Evolutionary conservation across 441 rosid genomes (phyloP).

Genomic region (Populus tomentosa): DNA sequence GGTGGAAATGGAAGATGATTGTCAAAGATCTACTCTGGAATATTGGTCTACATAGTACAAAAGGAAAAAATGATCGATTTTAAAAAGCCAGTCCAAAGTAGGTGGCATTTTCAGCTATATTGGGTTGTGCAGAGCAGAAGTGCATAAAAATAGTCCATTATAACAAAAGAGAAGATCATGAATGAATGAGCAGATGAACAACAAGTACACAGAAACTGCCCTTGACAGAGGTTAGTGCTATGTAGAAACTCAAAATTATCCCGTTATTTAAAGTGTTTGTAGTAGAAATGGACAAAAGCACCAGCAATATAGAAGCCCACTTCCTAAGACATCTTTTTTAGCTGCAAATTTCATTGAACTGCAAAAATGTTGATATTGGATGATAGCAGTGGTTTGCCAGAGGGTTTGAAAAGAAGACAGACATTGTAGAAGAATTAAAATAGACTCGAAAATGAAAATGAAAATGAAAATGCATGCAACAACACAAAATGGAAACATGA

Average conservation of each 20-base stretch:
- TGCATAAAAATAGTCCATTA: neutral
- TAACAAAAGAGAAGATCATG: neutral
- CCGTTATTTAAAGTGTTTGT: neutral
- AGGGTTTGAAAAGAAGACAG: neutral
- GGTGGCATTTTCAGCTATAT: neutral
- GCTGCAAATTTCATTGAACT: neutral
- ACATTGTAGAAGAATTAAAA: neutral
- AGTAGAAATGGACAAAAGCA: neutral
- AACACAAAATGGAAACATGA: neutral
- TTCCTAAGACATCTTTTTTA: neutral
- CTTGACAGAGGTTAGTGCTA: neutral
- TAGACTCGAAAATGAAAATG: no score
- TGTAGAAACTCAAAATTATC: neutral
- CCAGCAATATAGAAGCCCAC: neutral
- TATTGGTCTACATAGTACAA: neutral
- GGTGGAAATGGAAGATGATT: neutral
- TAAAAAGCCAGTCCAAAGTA: neutral
- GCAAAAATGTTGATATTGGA: neutral
- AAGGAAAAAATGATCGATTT: neutral
- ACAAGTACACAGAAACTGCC: neutral
- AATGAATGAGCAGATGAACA: neutral
- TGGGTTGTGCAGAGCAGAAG: neutral
- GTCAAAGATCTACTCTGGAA: neutral
- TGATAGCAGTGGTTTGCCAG: neutral
- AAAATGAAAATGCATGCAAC: neutral